phyloP scores from a whole-genome alignment of 257 asterid genomes.

The Salvia hispanica region DNA sequence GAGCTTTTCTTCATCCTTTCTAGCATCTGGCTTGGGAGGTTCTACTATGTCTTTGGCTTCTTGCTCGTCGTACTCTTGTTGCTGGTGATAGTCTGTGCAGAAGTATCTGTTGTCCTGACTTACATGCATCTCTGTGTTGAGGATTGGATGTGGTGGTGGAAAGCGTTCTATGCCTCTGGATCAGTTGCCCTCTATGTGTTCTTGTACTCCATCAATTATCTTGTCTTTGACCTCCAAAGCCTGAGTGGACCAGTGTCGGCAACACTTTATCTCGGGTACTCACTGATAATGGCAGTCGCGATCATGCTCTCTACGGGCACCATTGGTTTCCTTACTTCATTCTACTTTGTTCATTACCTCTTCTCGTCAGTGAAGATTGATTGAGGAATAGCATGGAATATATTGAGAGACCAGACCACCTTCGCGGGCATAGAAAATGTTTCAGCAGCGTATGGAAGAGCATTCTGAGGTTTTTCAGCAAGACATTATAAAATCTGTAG shows the following conservation, averaged over 20 bases:
- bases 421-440: neutral
- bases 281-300: constrained; percentile 66
- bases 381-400: constrained; percentile 27
- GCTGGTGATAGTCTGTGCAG: constrained; percentile 70
- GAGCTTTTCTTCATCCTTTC: constrained; percentile 84
- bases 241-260: constrained; percentile 83
- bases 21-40: constrained; percentile 80
- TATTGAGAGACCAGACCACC: too few species aligned
- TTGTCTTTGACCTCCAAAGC: constrained; percentile 77
- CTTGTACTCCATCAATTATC: constrained; percentile 71
- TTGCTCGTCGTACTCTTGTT: constrained; percentile 59
- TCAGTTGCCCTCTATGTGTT: constrained; percentile 74
- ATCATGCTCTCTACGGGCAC: constrained; percentile 78
- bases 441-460: neutral
- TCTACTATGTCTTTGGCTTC: constrained; percentile 78
- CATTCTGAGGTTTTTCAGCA: constrained; percentile 28
- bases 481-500: constrained; percentile 34
- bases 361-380: constrained; percentile 80
- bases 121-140: constrained; percentile 88
- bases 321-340: constrained; percentile 70
- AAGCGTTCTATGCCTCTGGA: constrained; percentile 75
- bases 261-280: constrained; percentile 68
- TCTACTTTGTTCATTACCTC: constrained; percentile 71
- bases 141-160: constrained; percentile 98
- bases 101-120: constrained; percentile 72